Evolutionary conservation across 176 grass and related monocot genomes (phyloP).

Genomic region (Oryza meyeriana): DNA sequence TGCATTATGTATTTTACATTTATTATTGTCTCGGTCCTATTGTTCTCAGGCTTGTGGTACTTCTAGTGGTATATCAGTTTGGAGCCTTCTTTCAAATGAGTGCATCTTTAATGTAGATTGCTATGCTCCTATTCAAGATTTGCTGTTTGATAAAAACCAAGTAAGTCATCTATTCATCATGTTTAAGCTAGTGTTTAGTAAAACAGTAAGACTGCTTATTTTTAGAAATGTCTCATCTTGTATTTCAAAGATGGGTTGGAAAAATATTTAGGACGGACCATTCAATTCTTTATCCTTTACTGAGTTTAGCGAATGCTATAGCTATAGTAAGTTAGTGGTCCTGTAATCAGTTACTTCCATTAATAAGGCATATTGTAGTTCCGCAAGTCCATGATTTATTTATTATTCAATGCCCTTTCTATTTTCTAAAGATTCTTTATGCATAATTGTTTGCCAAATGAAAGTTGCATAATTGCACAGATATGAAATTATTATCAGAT

Average conservation of each 20-base stretch:
- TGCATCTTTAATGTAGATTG: conserved; percentile 73
- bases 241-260: neutral
- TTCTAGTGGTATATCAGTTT: conserved; percentile 75
- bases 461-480: neutral
- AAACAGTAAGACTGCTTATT: neutral
- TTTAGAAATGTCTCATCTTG: neutral
- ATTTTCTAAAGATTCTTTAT: neutral
- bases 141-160: conserved; percentile 81
- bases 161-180: conserved; percentile 47
- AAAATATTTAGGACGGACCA: neutral
- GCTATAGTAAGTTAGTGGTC: neutral
- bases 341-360: neutral
- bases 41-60: conserved; percentile 69
- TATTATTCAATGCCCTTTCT: neutral
- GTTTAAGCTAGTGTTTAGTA: neutral
- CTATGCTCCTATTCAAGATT: conserved; percentile 76
- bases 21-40: conserved; percentile 1
- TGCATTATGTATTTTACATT: neutral
- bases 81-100: conserved; percentile 84
- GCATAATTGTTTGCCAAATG: neutral
- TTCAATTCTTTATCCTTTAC: neutral
- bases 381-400: neutral
- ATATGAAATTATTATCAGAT: neutral
- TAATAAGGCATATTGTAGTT: neutral
- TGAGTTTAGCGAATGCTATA: neutral